Evolutionary conservation across 1,139 yeast species (phyloP), one percentile per base, ranked within the genome.

Genomic region (Debaryomyces robertsiae): DNA sequence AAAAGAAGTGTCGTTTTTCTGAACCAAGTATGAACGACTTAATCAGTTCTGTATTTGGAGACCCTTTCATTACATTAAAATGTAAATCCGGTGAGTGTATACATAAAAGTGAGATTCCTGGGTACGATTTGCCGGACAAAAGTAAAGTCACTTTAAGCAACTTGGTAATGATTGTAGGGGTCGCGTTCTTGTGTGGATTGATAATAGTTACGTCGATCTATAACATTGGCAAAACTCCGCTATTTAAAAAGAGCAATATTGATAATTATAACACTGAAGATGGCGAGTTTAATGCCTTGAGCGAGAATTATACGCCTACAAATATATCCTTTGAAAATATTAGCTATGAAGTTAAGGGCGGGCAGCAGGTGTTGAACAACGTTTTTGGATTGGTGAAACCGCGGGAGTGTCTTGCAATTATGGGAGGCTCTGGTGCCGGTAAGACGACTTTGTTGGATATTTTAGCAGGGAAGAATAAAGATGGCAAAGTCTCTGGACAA

Each of bases 381-480:
- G 74, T 86, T 1, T 82, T 79, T 53, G 98, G 98, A 6, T 53
- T 79, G 13, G 96, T 84, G 2, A 78, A 79, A 40, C 95, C 97
- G 2, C 84, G 96, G 30, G 91, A 91, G 59, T 85, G 95, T 48
- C 61, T 91, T 59, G 98, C 98, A 0, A 90, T 93, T 28, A 88
- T 93, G 95, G 98, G 98, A 32, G 97, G 97, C 3, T 90, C 97
- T 0, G 98, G 98, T 39, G 98, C 98, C 9, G 98, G 98, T 44
- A 93, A 93, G 58, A 91, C 98, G 0, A 93, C 98, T 0, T 65
- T 93, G 33, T 68, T 93, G 44, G 98, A 93, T 58, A 89, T 93
- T 42, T 68, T 93, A 44, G 98, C 98, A 1, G 85, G 84, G 37
- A 93, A 93, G 57, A 79, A 82, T 54, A 93, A 93, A 58, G 76